These are phyloP conservation scores for Linderina pennispora DNA, from an alignment of 192 early-diverging fungal species.

Conservation along the genomic window DNA sequence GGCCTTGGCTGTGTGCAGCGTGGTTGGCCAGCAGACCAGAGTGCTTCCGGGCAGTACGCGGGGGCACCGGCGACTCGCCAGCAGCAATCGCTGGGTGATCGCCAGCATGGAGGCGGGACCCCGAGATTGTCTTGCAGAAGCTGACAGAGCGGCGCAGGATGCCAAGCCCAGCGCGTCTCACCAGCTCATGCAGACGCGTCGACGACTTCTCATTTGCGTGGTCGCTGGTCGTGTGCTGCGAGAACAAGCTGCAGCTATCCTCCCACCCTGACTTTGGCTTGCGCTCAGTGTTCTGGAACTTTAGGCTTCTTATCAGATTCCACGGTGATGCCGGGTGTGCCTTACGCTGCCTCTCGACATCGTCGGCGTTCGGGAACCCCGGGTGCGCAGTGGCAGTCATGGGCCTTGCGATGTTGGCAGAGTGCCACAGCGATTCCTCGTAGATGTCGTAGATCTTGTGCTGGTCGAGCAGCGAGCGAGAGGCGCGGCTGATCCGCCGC, in stretches of 20 bases:
- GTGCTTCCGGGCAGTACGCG: too few species aligned
- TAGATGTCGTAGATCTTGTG: conserved; percentile 48
- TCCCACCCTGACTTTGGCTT: too few species aligned
- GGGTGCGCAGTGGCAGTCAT: too few species aligned
- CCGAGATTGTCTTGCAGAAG: conserved; percentile 30
- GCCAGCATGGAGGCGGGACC: background rate
- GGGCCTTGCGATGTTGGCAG: conserved; percentile 1
- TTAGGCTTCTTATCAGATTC: conserved; percentile 27
- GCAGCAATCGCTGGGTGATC: too few species aligned
- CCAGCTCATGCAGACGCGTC: too few species aligned
- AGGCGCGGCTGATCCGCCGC: conserved; percentile 4
- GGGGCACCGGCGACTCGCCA: too few species aligned
- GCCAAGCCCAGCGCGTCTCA: conserved; percentile 34
- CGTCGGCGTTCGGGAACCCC: too few species aligned
- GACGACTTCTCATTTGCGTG: too few species aligned
- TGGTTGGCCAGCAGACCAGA: too few species aligned
- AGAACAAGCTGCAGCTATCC: conserved; percentile 15
- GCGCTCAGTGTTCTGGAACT: too few species aligned
- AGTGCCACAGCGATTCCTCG: conserved; percentile 43
- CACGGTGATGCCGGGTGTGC: conserved; percentile 8
- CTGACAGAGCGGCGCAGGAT: conserved; percentile 40
- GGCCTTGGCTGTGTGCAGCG: background rate
- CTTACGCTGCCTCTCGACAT: too few species aligned
- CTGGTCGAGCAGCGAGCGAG: conserved; percentile 24
- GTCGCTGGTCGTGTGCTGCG: conserved; percentile 14